Base-by-base conservation (phyloP, 768 basidiomycete genomes). In the Russula abietina region DNA sequence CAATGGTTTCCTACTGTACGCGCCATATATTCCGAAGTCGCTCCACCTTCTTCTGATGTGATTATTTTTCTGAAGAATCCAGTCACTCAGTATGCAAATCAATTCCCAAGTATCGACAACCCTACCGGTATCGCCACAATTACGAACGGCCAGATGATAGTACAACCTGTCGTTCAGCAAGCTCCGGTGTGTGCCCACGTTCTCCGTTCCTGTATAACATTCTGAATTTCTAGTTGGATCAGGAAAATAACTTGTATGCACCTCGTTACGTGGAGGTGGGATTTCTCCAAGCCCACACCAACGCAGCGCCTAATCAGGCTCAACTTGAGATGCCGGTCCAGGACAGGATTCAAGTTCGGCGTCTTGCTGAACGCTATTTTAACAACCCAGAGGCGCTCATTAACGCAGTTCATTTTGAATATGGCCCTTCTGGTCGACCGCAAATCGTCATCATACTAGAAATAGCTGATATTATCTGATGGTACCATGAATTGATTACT, bases 401-500 rank as follows among this genome's bases (percentile, higher is more conserved):
- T 39, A 39, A 48, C 26, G 19, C 28, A 14, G 36, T 61, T 19
- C 54, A 36, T 28, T 19, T 50, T 19, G 54, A 55, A 22, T n/a
- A 3, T 2, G 46, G 60, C 2, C 26, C 48, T 3, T 41, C 46
- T 14, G 54, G 60, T 32, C 22, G 26, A 9, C 11, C 49, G 3
- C 45, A 36, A 32, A 38, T 61, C 19, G 24, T 55, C 14, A 61
- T 61, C 46, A 32, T 10, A 11, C 14, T 61, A 14, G 60, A 61
- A 10, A 41, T 55, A 28, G 16, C 39, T 11, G 5, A 26, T 6
- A 16, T n/a, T n/a, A 16, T 36, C 30, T 54, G 43, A 54, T 14
- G 14, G 3, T 16, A 6, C 32, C 30, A 50, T 30, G 17, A 17
- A n/a, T 43, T 19, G 43, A 43, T 43, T 19, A 1, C 41, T 9